Evolutionary conservation across 31 red algal species (phyloP), one percentile per base, ranked within the genome.

Genomic region (Odonthalia washingtoniensis): DNA sequence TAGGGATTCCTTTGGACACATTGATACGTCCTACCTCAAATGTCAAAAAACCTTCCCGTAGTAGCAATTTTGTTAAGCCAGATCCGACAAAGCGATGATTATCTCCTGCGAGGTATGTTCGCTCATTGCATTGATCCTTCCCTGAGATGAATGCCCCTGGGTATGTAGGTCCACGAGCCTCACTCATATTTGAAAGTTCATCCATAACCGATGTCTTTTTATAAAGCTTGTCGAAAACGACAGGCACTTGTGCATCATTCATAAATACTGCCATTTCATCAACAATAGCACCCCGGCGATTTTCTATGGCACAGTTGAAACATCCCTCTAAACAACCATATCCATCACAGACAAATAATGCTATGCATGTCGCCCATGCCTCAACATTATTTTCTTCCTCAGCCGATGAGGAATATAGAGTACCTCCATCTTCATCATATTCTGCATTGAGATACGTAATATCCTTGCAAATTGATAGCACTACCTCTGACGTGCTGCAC

Each of bases 241-340:
- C 88, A 44, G 88, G 88, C 44, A 90, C 88, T 72, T 90, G 88
- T 26, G 83, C 88, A 53, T 90, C 88, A 77, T 90, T 90, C 70
- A 78, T 90, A 65, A 90, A 90, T 30, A 90, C 77, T 24, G 88
- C 79, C 40, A 46, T 90, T 69, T 81, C 88, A 64, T 90, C 88
- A 18, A 90, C 88, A 72, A 90, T 83, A 16, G 88, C 88, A 68
- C 88, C 88, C n/a, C 88, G 68, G 24, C 88, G 78, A 17, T 77
- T 79, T 42, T 90, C 88, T 66, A 90, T 90, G 4, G 88, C 88
- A 64, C 88, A 90, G 70, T 90, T 90, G 49, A 90, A 90, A 34
- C 88, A 81, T 28, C 88, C 88, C 65, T 90, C 88, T 53, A 90
- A 42, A 45, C 65, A 81, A 6, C 88, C 88, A 64, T 90, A 90